Percentiles rank a stretch among this genome's conserved stretches.
phyloP scores from a whole-genome alignment of 73 alveolate species.

The Tetrahymena thermophila region DNA sequence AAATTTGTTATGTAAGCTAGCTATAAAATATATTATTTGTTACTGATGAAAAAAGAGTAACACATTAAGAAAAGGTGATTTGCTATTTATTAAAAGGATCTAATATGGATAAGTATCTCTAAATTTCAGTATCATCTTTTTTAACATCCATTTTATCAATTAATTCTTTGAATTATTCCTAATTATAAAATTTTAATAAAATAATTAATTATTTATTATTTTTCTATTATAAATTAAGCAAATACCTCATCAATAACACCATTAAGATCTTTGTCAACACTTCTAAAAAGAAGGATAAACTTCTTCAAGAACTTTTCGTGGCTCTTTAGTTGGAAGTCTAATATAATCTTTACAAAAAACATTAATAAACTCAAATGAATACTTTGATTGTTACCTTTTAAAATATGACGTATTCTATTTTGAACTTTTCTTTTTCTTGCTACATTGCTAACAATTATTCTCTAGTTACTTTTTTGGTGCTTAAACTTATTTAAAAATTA shows the following conservation, averaged over 20 bases:
- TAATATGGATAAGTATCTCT: slow-evolving; percentile 68
- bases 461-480: slow-evolving; percentile 48
- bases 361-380: slow-evolving; percentile 54
- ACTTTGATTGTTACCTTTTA: slow-evolving; percentile 21
- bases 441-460: slow-evolving; percentile 51
- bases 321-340: slow-evolving; percentile 90
- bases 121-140: slow-evolving; percentile 71
- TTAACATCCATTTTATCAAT: slow-evolving; percentile 62
- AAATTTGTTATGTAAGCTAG: not conserved
- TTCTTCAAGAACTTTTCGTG: slow-evolving; percentile 87
- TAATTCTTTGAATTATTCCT: slow-evolving; percentile 79
- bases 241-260: slow-evolving; percentile 84
- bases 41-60: slow-evolving; percentile 79
- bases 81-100: slow-evolving; percentile 94
- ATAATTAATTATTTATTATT: too few species aligned
- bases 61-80: slow-evolving; percentile 92
- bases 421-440: slow-evolving; percentile 76
- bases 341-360: slow-evolving; percentile 37
- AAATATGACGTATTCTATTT: slow-evolving; percentile 59
- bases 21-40: not conserved
- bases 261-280: slow-evolving; percentile 77
- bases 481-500: slow-evolving; percentile 1
- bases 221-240: too few species aligned
- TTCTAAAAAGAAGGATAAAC: slow-evolving; percentile 72
- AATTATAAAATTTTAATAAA: not conserved